Evolutionary conservation across 805 yeast genomes (phyloP), one percentile per base, ranked within the genome.

Genomic region (Kluyveromyces lactis): DNA sequence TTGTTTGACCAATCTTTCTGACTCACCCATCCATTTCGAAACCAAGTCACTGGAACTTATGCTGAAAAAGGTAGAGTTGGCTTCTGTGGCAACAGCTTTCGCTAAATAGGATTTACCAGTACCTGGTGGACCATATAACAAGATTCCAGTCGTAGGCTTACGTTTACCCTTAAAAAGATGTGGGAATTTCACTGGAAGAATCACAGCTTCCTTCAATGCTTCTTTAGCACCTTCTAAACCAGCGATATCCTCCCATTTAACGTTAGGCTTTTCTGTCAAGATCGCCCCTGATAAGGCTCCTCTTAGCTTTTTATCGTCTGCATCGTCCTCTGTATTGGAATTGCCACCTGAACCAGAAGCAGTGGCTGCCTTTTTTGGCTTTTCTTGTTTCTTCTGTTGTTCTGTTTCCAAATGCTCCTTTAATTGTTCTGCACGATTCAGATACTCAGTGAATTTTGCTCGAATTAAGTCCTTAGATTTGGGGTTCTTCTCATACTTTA

Each of bases 11-110:
- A 92, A 74, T 62, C 97, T 78, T 63, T 92, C 98, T 18, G 94
- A 81, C 62, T 92, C 98, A 52, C 98, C 98, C 97, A 90, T 90
- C 98, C 98, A 92, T 62, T 92, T 92, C 49, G 95, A 82, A 3
- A 92, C 97, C 52, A 92, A 72, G 62, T 92, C 98, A 11, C 95
- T 84, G 0, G 96, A 86, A n/a, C 95, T 82, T 1, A 92, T 95
- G 2, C 95, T 84, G 64, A 92, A 92, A 53, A 92, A 92, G 0
- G 98, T 92, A 0, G 97, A 86, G 59, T 90, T 87, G 36, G 97
- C 96, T 55, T 92, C 98, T 0, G 98, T 92, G 18, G 98, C 98
- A 7, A 92, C 97, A 0, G 98, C 98, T 59, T 92, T 92, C 9
- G 98, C 98, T 43, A 92, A 67, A 56, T 81, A 92, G 2, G 97